Percentiles rank a stretch among this genome's conserved stretches.
Evolutionary conservation across 805 yeast species (phyloP).

Genomic region (Pichia eremophila): DNA sequence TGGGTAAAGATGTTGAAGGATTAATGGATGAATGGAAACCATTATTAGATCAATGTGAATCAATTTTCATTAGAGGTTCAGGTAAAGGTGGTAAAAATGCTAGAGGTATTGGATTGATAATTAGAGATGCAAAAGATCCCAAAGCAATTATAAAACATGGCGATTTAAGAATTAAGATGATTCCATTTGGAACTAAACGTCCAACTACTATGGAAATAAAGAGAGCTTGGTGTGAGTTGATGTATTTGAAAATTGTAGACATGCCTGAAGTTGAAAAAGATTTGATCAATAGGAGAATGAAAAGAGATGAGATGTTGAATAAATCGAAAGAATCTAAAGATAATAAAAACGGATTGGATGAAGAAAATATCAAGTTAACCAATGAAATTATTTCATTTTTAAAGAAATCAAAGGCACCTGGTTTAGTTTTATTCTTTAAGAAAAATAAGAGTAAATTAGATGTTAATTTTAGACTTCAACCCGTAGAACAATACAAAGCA

Average conservation of each 20-base stretch:
- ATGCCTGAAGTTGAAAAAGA: constrained; percentile 40
- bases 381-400: constrained; percentile 48
- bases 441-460: constrained; percentile 39
- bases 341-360: constrained; percentile 4
- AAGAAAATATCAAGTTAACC: constrained; percentile 34
- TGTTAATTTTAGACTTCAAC: constrained; percentile 46
- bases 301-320: constrained; percentile 24
- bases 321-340: constrained; percentile 19
- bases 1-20: constrained; percentile 68
- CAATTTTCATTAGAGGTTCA: constrained; percentile 71
- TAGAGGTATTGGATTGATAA: constrained; percentile 38
- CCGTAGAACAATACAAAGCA: constrained; percentile 38
- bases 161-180: constrained; percentile 55
- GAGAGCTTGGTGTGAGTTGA: constrained; percentile 73
- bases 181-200: constrained; percentile 86
- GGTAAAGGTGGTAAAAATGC: constrained; percentile 53
- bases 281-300: constrained; percentile 20
- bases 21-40: constrained; percentile 57
- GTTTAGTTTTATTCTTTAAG: constrained; percentile 51
- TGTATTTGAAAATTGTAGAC: constrained; percentile 46
- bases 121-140: constrained; percentile 23
- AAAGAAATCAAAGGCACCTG: constrained; percentile 71
- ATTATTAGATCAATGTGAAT: constrained; percentile 50
- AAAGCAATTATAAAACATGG: constrained; percentile 40
- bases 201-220: constrained; percentile 78